Evolutionary conservation across 2,329 filamentous ascomycete species (phyloP).

Genomic region (Scedosporium minutisporum): DNA sequence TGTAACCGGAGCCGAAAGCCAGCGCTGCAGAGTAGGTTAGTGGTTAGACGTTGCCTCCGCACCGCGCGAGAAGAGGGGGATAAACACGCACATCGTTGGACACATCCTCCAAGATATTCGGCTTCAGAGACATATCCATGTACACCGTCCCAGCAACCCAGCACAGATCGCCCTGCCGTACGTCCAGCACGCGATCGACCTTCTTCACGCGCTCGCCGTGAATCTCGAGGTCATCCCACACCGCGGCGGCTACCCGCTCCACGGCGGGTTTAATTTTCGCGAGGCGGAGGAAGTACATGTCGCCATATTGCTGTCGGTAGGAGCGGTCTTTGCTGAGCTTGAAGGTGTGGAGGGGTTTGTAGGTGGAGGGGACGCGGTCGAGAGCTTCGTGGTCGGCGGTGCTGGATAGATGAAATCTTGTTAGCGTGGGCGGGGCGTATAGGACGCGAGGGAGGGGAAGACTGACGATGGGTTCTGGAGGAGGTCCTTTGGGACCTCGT

Average conservation of each 20-base stretch:
- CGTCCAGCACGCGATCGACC: conserved; percentile 86
- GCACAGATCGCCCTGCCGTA: conserved; percentile 88
- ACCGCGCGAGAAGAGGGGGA: neutral
- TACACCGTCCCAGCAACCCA: conserved; percentile 94
- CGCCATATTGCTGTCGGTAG: conserved; percentile 91
- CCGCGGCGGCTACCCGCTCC: conserved; percentile 60
- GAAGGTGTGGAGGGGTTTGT: conserved; percentile 70
- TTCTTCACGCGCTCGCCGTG: conserved; percentile 64
- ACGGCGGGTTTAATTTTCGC: conserved; percentile 78
- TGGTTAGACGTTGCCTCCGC: too few species aligned
- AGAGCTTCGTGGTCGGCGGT: conserved; percentile 28
- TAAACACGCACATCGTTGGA: conserved; percentile 65
- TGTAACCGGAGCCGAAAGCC: conserved; percentile 73
- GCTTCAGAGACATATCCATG: conserved; percentile 94
- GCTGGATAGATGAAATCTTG: conserved; percentile 13
- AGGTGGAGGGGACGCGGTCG: conserved; percentile 47
- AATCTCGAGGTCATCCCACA: conserved; percentile 72
- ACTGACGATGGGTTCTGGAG: conserved; percentile 24
- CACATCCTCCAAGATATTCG: conserved; percentile 90
- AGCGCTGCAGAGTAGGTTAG: conserved; percentile 49
- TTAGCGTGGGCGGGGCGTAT: neutral
- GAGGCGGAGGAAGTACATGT: conserved; percentile 93
- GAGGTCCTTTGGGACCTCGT: conserved; percentile 22
- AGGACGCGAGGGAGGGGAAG: neutral
- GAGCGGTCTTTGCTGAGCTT: conserved; percentile 59